A percentile compares a stretch with the other conserved stretches of the same genome.
Conservation (phyloP, 345 rosid species). For the Populus simonii region DNA sequence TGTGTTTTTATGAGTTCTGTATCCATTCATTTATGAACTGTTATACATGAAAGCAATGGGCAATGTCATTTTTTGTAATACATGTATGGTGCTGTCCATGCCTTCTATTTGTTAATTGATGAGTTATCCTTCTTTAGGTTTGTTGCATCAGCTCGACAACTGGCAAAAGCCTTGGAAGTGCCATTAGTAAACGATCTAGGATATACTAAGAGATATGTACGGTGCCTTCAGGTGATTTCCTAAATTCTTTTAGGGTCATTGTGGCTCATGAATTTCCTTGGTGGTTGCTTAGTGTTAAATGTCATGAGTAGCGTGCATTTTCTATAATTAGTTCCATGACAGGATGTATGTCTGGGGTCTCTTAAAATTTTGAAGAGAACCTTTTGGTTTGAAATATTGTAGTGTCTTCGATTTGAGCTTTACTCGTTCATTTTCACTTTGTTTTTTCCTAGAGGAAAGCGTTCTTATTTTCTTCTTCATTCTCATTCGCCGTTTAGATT, state of each 20-base stretch:
- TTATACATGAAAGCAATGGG: not conserved
- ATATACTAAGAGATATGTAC: slow-evolving; percentile 94
- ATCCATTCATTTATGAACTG: not conserved
- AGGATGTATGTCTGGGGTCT: not conserved
- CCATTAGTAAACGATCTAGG: slow-evolving; percentile 98
- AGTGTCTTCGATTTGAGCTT: not conserved
- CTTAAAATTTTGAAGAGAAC: not conserved
- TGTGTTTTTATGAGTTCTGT: not conserved
- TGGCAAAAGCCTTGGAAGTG: slow-evolving; percentile 94
- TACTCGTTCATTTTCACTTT: not conserved
- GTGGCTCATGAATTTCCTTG: not conserved
- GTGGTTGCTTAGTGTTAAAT: not conserved
- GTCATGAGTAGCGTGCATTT: not conserved
- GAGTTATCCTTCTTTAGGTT: slow-evolving; percentile 50
- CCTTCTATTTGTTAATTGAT: not conserved
- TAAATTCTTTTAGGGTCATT: not conserved
- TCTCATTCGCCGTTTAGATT: not conserved
- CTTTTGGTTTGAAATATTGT: not conserved
- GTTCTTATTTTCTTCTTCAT: not conserved
- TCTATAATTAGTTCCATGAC: not conserved
- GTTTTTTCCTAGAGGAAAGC: not conserved
- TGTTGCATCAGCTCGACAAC: slow-evolving; percentile 94
- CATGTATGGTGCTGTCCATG: not conserved
- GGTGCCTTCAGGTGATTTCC: slow-evolving; percentile 90
- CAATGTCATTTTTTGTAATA: not conserved